Base-by-base conservation (phyloP, 805 yeast genomes). In the Hyphopichia homilentoma region DNA sequence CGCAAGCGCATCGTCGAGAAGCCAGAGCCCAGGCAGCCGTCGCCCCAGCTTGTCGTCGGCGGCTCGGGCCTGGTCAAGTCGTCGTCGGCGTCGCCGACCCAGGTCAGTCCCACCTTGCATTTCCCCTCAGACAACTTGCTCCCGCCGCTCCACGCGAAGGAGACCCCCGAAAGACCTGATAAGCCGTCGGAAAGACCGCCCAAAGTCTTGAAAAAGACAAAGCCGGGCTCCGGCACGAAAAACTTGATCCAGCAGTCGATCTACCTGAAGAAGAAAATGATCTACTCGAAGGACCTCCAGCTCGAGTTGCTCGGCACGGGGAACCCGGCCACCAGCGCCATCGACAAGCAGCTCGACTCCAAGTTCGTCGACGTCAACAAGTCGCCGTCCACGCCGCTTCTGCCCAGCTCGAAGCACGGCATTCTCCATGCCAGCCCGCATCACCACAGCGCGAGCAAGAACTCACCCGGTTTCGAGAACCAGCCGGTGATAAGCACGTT, bases 251-350 rank as follows among this genome's bases (percentile, higher is more conserved):
- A 52, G 12, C 59, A 52, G 33, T 44, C 53, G 19, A 37, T 48
- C 36, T 48, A 42, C 32, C 38, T 61, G 31, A 64, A 61, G 34
- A 57, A 56, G 37, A 57, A 50, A 32, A 34, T 54, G 9, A 38
- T 61, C 1, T 52, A 51, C 33, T 57, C 66, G 14, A 66, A 65
- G 40, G 71, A 65, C 23, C 41, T 66, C 6, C 68, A 65, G 39
- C 33, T 61, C 12, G 72, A 66, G 45, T 43, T 65, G 8, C 36
- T 47, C 11, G 40, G 45, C 12, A 36, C 39, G 27, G 43, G 43
- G 27, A 7, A 30, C 41, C 11, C 39, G 39, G 19, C 30, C 32
- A 17, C 46, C 31, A 30, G 37, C 35, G 30, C 35, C 24, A 15
- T 32, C 34, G 27, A 26, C 29, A 38, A 38, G 11, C n/a, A 15